A percentile compares a stretch with the other conserved stretches of the same genome.
These are phyloP conservation scores for Nannizzia gypsea DNA, from an alignment of 2,329 filamentous ascomycete species.

Conservation along the genomic window DNA sequence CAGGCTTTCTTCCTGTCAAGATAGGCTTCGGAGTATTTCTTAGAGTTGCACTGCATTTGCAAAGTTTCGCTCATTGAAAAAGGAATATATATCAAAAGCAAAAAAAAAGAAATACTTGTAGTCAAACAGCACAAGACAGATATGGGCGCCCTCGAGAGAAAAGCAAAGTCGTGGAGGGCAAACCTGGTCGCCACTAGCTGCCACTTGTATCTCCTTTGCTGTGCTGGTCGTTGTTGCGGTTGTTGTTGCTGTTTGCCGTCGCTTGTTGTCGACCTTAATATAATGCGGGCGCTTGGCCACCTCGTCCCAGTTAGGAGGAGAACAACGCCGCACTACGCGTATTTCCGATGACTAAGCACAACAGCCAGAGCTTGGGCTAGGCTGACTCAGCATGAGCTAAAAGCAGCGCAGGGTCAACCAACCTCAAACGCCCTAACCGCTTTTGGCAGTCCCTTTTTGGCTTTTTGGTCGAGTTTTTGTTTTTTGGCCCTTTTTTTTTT, in stretches of 20 bases:
- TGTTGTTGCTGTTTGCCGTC: no score
- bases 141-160: neutral
- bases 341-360: neutral
- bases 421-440: slow-evolving; percentile 1
- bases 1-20: neutral
- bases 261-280: no score
- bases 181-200: neutral
- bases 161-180: neutral
- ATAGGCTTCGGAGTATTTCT: slow-evolving; percentile 3
- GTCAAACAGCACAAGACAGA: neutral
- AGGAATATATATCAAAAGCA: neutral
- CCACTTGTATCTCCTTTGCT: neutral
- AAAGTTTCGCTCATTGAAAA: neutral
- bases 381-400: neutral
- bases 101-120: neutral
- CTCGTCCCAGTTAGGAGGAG: neutral
- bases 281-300: no score
- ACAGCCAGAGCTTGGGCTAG: neutral
- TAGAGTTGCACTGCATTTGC: slow-evolving; percentile 3
- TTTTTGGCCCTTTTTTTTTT: neutral
- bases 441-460: neutral
- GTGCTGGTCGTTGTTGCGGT: no score
- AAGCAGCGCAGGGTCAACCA: neutral
- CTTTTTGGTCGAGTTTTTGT: neutral
- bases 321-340: neutral